phyloP scores from a whole-genome alignment of 352 stramenopile species.

The Pythium biforme region DNA sequence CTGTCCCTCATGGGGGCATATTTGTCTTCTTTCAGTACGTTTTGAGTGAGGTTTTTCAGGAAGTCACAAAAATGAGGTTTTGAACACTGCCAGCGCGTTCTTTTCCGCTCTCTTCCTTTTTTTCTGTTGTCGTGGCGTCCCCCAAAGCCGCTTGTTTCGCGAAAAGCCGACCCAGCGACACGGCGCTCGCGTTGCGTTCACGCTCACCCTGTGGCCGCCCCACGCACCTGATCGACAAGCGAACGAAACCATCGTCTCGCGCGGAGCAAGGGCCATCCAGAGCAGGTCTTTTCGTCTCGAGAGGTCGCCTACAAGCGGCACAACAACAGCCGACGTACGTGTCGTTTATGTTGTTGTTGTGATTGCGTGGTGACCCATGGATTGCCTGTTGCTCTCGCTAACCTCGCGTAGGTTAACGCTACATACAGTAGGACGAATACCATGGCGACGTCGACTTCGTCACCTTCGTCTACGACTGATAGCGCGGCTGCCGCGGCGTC shows the following conservation, averaged over 20 bases:
- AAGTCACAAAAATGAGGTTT: constrained; percentile 11
- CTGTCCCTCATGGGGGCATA: not conserved
- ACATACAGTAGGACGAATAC: constrained; percentile 1
- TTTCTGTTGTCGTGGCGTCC: not conserved
- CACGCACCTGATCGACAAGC: not conserved
- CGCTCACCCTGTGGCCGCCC: not conserved
- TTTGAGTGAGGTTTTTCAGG: not conserved
- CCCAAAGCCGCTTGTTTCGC: not conserved
- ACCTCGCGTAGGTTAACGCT: no score
- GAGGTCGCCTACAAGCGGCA: constrained; percentile 2
- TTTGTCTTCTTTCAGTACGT: constrained; percentile 1
- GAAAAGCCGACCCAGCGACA: not conserved
- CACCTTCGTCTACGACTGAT: not conserved
- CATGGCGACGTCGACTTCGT: not conserved
- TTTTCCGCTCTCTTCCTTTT: not conserved
- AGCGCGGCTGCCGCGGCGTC: constrained; percentile 3
- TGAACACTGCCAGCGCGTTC: not conserved
- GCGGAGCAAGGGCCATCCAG: not conserved
- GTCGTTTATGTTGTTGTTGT: no score
- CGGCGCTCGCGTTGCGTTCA: not conserved
- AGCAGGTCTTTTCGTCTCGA: not conserved
- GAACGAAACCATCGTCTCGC: constrained; percentile 1
- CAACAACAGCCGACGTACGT: no score
- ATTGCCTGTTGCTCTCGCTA: no score
- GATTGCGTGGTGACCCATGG: no score